Base-by-base conservation (phyloP, 306 rosid genomes). In the Delonix regia region DNA sequence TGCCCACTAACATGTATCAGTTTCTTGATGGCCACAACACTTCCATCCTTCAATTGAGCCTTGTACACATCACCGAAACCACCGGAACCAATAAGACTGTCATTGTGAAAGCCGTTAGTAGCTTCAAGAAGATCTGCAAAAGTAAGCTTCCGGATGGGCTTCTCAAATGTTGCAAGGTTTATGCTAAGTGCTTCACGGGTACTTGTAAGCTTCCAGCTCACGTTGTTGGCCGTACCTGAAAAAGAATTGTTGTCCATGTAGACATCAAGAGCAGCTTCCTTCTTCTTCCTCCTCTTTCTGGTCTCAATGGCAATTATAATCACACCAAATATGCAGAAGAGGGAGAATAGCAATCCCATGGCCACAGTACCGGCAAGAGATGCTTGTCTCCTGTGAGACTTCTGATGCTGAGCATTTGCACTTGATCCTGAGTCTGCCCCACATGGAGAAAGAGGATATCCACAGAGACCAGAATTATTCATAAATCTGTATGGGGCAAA, bases 11-110 rank as follows among this genome's bases (percentile, higher is more conserved):
- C 81, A 71, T 88, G 98, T 42, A 91, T 93, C 15, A 96, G 87
- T 74, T 96, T 96, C 90, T 96, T 96, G 78, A 96, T 96, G 27
- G 99, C 98, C 30, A 96, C 99, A 13, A 88, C 71, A 77, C 85
- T 96, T 49, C 96, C 97, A 36, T 96, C 99, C 84, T 90, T 93
- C 90, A 96, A 47, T 61, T 86, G 92, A 27, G 99, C 98, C 88
- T 90, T 96, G 81, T 96, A 93, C 21, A 96, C 99, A 3, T 96
- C 99, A 3, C 98, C 98, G 39, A 96, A 96, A 30, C 98, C 98
- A 0, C 98, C 97, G 0, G 90, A 85, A 27, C 99, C 99, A 11
- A 96, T 88, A 49, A 91, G 86, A 70, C 96, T 91, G 78, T 93
- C 91, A 4, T 90, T 79, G 89, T 93, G 94, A 86, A 96, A 96